Conservation (phyloP, 2,329 filamentous ascomycete species). For the Pseudogymnoascus sp. region DNA sequence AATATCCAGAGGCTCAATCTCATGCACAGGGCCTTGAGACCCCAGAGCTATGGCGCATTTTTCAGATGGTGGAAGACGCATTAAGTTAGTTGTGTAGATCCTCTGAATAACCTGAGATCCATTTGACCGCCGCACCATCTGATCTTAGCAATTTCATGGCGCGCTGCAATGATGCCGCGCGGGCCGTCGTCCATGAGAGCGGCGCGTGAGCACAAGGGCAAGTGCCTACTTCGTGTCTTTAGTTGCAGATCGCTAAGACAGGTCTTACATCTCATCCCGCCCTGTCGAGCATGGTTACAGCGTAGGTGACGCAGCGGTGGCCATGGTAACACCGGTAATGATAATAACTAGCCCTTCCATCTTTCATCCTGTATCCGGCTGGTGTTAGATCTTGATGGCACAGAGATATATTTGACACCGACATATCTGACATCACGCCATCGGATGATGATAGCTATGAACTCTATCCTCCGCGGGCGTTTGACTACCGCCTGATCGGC, state of each 20-base stretch:
- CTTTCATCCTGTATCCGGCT: not conserved
- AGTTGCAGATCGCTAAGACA: not conserved
- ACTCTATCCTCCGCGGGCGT: not conserved
- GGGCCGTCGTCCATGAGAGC: not conserved
- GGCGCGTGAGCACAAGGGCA: not conserved
- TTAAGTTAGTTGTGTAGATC: not conserved
- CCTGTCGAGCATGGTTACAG: not conserved
- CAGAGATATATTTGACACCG: not conserved
- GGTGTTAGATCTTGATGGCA: not conserved
- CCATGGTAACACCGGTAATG: not conserved
- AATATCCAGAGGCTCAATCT: not conserved
- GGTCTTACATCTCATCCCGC: not conserved
- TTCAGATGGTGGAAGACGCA: not conserved
- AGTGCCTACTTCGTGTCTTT: not conserved
- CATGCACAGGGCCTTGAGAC: not conserved
- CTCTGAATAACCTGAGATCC: not conserved
- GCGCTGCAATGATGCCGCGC: not conserved
- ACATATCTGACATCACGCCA: not conserved
- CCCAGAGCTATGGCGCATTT: not conserved
- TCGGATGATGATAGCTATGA: not conserved
- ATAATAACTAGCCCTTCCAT: not conserved
- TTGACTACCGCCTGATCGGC: not conserved
- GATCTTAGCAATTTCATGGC: not conserved
- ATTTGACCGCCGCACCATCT: not conserved
- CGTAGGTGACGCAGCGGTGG: not conserved